Conservation (phyloP, 2,329 filamentous ascomycete genomes). For the Ilyonectria robusta region DNA sequence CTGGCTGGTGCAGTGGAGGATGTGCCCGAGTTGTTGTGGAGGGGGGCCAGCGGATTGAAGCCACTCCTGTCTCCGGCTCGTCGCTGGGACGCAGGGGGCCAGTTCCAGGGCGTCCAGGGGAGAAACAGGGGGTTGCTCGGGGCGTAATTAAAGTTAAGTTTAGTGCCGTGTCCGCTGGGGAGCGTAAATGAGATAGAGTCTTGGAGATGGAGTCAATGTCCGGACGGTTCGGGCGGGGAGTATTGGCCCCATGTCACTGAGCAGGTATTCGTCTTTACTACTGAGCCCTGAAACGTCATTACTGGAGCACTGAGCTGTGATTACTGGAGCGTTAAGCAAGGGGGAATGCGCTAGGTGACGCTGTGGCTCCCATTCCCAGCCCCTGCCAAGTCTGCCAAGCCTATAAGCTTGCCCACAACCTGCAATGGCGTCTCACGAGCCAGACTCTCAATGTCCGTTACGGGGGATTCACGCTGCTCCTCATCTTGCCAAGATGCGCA, state of each 20-base stretch:
- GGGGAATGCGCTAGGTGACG: neutral
- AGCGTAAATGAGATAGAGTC: neutral
- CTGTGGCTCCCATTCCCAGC: neutral
- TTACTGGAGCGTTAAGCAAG: neutral
- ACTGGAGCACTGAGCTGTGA: neutral
- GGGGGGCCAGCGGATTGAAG: neutral
- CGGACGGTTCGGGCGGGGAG: no score
- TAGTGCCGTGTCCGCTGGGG: slow-evolving; percentile 10
- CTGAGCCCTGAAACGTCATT: no score
- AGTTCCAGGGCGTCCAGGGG: neutral
- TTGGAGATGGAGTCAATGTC: no score
- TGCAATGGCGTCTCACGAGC: neutral
- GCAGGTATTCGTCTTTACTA: neutral
- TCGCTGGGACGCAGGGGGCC: neutral
- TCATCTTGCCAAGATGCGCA: neutral
- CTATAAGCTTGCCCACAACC: neutral
- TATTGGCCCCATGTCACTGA: no score
- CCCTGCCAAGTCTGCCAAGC: neutral
- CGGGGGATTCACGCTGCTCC: neutral
- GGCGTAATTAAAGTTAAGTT: slow-evolving; percentile 45
- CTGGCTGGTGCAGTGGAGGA: neutral
- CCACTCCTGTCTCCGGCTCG: neutral
- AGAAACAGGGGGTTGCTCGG: neutral
- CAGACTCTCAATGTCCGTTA: neutral
- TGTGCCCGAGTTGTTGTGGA: neutral